Percentiles rank a stretch among this genome's conserved stretches.
Conservation (phyloP, 208 protist species). For the Perkinsela sp. region DNA sequence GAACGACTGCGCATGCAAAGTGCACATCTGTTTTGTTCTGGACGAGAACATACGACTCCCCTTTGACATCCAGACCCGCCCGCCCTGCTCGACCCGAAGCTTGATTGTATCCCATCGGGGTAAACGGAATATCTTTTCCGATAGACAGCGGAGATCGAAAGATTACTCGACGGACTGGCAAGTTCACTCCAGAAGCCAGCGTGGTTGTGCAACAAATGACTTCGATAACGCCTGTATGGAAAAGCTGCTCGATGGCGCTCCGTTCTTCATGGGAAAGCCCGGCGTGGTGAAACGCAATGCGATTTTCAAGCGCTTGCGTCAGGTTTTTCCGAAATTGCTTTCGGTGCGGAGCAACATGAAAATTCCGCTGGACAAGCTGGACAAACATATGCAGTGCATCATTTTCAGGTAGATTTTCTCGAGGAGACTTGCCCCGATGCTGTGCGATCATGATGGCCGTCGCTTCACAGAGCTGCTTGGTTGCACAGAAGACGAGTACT, state of each 20-base stretch:
- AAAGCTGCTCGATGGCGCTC: constrained; percentile 7
- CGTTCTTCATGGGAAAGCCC: constrained; percentile 11
- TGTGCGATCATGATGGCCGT: constrained; percentile 4
- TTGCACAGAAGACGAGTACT: constrained; percentile 7
- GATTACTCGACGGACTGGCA: constrained; percentile 2
- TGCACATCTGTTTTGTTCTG: constrained; percentile 1
- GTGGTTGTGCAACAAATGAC: constrained; percentile 17
- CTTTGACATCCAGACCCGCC: constrained; percentile 3
- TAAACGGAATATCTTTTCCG: neutral
- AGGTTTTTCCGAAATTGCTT: constrained; percentile 4
- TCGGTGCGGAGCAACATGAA: constrained; percentile 2
- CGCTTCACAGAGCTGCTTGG: constrained; percentile 6
- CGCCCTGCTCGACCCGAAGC: constrained; percentile 6
- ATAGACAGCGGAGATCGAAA: neutral
- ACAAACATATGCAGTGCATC: neutral
- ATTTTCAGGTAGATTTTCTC: neutral
- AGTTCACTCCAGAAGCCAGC: constrained; percentile 11
- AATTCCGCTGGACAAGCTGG: neutral
- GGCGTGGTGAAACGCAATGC: constrained; percentile 13
- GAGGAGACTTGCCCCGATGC: neutral
- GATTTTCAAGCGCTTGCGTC: constrained; percentile 1
- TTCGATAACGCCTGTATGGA: constrained; percentile 3
- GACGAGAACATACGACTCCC: constrained; percentile 7
- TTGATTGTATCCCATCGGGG: constrained; percentile 6
- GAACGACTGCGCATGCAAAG: neutral